phyloP scores from a whole-genome alignment of 345 rosid species.

The Boechera divaricarpa region DNA sequence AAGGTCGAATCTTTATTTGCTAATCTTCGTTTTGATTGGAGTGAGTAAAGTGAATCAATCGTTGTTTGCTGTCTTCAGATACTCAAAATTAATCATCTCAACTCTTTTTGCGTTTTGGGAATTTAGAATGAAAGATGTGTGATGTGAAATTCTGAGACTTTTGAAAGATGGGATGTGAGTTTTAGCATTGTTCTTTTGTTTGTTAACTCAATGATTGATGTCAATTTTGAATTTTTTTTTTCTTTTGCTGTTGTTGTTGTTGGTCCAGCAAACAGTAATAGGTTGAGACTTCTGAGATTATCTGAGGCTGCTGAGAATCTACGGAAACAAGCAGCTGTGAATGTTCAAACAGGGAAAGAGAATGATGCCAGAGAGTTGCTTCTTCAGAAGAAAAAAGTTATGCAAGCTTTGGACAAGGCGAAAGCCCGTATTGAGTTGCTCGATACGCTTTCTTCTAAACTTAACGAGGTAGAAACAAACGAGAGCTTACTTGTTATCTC shows the following conservation, averaged over 20 bases:
- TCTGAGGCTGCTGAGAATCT: conserved; percentile 91
- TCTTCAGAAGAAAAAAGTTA: conserved; percentile 83
- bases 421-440: conserved; percentile 76
- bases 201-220: neutral
- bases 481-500: conserved; percentile 4
- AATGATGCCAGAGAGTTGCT: conserved; percentile 81
- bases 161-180: neutral
- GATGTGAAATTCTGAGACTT: neutral
- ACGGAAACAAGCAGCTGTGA: conserved; percentile 69
- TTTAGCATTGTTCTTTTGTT: neutral
- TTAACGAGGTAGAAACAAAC: conserved; percentile 61
- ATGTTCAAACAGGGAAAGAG: conserved; percentile 68
- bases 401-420: conserved; percentile 79
- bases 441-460: conserved; percentile 70
- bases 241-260: conserved; percentile 2
- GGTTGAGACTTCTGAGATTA: conserved; percentile 79
- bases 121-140: conserved; percentile 15
- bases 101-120: neutral
- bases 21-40: conserved; percentile 7
- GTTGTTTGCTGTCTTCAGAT: neutral
- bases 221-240: neutral
- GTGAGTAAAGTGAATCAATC: neutral
- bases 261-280: conserved; percentile 68
- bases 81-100: neutral
- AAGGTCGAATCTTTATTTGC: conserved; percentile 53